Evolutionary conservation across 73 alveolate genomes (phyloP).

Genomic region (Tetrahymena malaccensis): DNA sequence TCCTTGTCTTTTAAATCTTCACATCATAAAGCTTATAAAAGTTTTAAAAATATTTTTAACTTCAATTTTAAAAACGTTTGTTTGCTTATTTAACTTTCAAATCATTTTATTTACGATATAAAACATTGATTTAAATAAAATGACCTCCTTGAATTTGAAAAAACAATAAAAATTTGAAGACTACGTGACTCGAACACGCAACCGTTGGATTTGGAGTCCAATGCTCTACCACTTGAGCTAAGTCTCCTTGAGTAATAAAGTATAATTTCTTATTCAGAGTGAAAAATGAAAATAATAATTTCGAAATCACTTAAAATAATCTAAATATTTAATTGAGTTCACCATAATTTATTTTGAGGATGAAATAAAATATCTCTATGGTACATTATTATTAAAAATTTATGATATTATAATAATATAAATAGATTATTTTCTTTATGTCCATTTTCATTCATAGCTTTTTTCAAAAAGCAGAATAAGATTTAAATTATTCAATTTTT

Average conservation of each 20-base stretch:
- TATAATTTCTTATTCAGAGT: not conserved
- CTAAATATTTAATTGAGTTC: not conserved
- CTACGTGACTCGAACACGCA: slow-evolving; percentile 53
- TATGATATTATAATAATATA: too few relatives aligned
- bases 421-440: too few relatives aligned
- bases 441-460: not conserved
- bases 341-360: not conserved
- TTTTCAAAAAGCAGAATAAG: too few relatives aligned
- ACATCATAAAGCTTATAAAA: too few relatives aligned
- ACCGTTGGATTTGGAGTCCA: slow-evolving; percentile 50
- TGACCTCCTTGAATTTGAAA: not conserved
- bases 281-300: not conserved
- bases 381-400: too few relatives aligned
- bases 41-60: too few relatives aligned
- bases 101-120: not conserved
- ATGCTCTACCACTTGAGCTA: slow-evolving; percentile 52
- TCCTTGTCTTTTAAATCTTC: too few relatives aligned
- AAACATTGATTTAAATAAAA: not conserved
- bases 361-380: not conserved
- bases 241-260: not conserved
- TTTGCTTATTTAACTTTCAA: too few relatives aligned
- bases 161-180: slow-evolving; percentile 20
- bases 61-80: too few relatives aligned
- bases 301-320: too few relatives aligned
- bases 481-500: too few relatives aligned